phyloP scores from a whole-genome alignment of 257 asterid genomes.

The Nicotiana noctiflora region DNA sequence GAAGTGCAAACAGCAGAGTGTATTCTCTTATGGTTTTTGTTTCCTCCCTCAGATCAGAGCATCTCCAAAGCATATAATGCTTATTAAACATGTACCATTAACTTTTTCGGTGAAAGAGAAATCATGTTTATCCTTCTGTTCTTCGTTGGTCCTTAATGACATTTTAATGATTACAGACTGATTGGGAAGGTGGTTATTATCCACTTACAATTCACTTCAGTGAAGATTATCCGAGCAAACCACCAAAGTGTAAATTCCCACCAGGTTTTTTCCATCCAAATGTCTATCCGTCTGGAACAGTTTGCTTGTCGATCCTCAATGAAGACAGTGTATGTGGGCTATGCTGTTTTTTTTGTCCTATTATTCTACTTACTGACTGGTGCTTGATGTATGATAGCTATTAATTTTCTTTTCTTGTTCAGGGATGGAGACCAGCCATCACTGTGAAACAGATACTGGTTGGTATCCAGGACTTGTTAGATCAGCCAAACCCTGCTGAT shows the following conservation, averaged over 20 bases:
- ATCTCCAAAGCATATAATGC: background rate
- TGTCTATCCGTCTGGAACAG: conserved; percentile 53
- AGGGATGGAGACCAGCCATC: conserved; percentile 38
- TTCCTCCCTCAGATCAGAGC: background rate
- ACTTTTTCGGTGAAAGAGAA: background rate
- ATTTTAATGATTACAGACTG: conserved; percentile 33
- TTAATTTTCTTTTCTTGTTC: background rate
- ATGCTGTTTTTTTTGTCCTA: background rate
- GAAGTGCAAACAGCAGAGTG: background rate
- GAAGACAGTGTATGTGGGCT: conserved; percentile 40
- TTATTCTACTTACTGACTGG: background rate
- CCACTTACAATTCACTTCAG: conserved; percentile 42
- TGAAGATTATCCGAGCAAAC: conserved; percentile 50
- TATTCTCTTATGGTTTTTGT: background rate
- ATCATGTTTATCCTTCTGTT: background rate
- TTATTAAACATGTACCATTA: background rate
- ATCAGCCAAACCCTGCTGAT: conserved; percentile 28
- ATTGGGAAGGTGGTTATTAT: conserved; percentile 42
- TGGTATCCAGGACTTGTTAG: conserved; percentile 30
- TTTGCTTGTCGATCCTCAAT: conserved; percentile 44
- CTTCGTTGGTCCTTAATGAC: background rate
- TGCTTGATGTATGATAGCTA: background rate
- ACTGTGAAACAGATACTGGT: conserved; percentile 31
- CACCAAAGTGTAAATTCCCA: conserved; percentile 48
- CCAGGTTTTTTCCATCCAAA: conserved; percentile 42